Base-by-base conservation (phyloP, 306 rosid species). In the Prunus mume region DNA sequence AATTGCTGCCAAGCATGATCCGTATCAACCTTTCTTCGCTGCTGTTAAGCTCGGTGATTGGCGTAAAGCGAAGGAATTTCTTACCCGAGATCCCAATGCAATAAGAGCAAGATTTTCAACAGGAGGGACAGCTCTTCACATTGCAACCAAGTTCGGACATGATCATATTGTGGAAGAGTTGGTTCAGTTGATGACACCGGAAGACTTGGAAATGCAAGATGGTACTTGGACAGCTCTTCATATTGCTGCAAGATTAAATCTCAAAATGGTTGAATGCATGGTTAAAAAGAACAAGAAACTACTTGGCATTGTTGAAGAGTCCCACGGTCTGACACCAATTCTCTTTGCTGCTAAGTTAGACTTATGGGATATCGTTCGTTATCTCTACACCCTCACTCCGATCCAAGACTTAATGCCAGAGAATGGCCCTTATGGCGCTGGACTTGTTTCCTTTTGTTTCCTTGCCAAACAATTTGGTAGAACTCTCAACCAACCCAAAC, bases 281-380 rank as follows among this genome's bases (percentile, higher is more conserved):
- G 41, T 63, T 63, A 7, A 3, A 0, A 63, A 63, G 41, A 0
- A 17, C 1, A 9, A 3, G 41, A 0, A 27, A 1, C 18, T 63
- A 28, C 41, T 63, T 25, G 14, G 68, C 18, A 15, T 63, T 63
- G n/a, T 2, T 14, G 6, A 14, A 3, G 0, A 0, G 12, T 0
- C 0, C 45, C 0, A 14, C 0, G 0, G 7, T 2, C 3, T 11
- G n/a, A 28, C 28, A 5, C 68, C 68, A 63, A 41, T 63, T 15
- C 11, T 63, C 3, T 0, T 4, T 0, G 68, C 68, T 63, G 5
- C 19, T 27, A 0, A 1, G 0, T 0, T 0, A 0, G 12, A 22
- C 20, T 3, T 17, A 0, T 19, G 20, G 20, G 45, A 5, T 2
- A 63, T 63, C 0, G 68, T 7, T 2, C 18, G 4, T 8, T 63